phyloP scores from a whole-genome alignment of 441 rosid species.

The Corymbia citriodora region DNA sequence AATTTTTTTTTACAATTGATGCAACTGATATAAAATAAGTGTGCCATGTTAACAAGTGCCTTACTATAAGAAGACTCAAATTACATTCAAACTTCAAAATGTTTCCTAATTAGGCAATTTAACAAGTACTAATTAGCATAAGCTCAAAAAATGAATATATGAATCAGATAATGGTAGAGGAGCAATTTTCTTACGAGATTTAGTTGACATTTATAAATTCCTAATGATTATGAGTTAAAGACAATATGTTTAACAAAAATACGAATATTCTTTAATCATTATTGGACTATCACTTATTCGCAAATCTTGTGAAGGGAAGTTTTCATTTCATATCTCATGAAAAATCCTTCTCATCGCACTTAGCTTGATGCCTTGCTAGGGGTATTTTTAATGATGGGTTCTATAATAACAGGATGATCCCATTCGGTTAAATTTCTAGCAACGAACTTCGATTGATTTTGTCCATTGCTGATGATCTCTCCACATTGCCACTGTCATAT shows the following conservation, averaged over 20 bases:
- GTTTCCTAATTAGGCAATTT: not conserved
- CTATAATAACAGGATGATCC: too few species aligned
- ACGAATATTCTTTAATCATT: not conserved
- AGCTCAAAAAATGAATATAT: not conserved
- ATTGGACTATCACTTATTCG: not conserved
- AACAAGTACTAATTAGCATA: not conserved
- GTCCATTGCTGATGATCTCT: too few species aligned
- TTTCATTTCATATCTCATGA: too few species aligned
- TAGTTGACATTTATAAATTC: not conserved
- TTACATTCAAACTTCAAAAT: not conserved
- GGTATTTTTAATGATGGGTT: too few species aligned
- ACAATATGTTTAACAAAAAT: not conserved
- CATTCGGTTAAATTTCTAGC: too few species aligned
- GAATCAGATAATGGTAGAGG: not conserved
- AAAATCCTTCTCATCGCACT: too few species aligned
- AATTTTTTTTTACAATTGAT: not conserved
- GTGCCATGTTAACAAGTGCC: not conserved
- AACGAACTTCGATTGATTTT: too few species aligned
- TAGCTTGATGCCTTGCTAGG: too few species aligned
- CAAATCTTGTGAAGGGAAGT: not conserved
- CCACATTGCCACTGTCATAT: too few species aligned
- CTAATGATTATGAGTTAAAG: not conserved
- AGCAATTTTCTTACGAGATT: not conserved
- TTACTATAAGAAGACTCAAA: not conserved
- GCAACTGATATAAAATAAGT: not conserved